Conservation (phyloP, 805 yeast genomes). For the Saturnispora halmiae region DNA sequence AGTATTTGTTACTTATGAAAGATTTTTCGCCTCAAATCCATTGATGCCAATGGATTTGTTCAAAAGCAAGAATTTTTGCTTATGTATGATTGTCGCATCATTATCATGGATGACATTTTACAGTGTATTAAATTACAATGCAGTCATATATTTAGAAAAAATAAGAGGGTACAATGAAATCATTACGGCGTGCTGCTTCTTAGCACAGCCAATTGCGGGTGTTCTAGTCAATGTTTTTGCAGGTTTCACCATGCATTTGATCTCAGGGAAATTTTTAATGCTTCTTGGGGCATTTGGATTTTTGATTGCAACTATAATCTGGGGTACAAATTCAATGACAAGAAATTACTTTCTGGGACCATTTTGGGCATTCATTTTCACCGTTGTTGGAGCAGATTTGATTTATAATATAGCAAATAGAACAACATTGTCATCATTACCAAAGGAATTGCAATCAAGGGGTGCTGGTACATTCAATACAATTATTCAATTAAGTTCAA, state of each 20-base stretch:
- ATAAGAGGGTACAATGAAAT: slow-evolving; percentile 32
- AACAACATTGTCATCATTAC: slow-evolving; percentile 34
- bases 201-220: slow-evolving; percentile 38
- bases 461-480: slow-evolving; percentile 45
- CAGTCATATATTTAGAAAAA: slow-evolving; percentile 36
- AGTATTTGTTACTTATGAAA: slow-evolving; percentile 31
- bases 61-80: slow-evolving; percentile 31
- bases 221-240: slow-evolving; percentile 36
- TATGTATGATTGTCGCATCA: slow-evolving; percentile 31
- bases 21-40: slow-evolving; percentile 33
- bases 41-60: slow-evolving; percentile 40
- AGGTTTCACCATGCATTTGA: slow-evolving; percentile 36
- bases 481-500: slow-evolving; percentile 31
- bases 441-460: slow-evolving; percentile 31
- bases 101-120: slow-evolving; percentile 36
- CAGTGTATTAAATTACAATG: slow-evolving; percentile 33
- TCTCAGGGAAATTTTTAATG: slow-evolving; percentile 34
- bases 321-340: slow-evolving; percentile 33
- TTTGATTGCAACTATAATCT: slow-evolving; percentile 30
- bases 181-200: slow-evolving; percentile 35
- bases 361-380: slow-evolving; percentile 33
- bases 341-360: slow-evolving; percentile 38
- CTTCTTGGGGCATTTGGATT: slow-evolving; percentile 30
- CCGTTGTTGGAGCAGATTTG: slow-evolving; percentile 41
- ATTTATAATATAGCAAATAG: slow-evolving; percentile 38